A percentile compares a stretch with the other conserved stretches of the same genome.
These are phyloP conservation scores for Entonaema liquescens DNA, from an alignment of 495 filamentous ascomycete species.

Conservation along the genomic window DNA sequence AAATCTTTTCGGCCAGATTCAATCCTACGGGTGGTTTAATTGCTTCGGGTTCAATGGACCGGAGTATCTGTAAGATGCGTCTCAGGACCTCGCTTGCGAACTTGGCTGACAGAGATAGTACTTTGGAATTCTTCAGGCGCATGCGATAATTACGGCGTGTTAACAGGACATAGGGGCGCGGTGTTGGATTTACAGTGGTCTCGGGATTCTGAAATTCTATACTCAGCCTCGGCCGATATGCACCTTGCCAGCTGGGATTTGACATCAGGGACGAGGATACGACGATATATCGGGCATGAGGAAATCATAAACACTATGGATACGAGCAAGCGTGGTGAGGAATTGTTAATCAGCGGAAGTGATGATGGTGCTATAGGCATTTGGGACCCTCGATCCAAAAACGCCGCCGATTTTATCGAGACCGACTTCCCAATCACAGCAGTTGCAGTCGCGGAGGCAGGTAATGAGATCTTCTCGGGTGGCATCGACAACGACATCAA, in stretches of 20 bases:
- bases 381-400: conserved; percentile 95
- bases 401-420: conserved; percentile 84
- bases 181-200: conserved; percentile 96
- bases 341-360: conserved; percentile 84
- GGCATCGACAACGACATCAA: conserved; percentile 98
- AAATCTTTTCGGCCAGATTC: conserved; percentile 92
- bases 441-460: conserved; percentile 87
- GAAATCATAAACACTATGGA: conserved; percentile 93
- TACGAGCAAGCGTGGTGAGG: conserved; percentile 85
- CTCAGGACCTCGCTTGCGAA: not conserved
- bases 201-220: conserved; percentile 87
- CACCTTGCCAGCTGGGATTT: conserved; percentile 95
- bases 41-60: conserved; percentile 94
- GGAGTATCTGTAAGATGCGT: conserved; percentile 76
- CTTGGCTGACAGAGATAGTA: conserved; percentile 59
- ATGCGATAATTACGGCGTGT: conserved; percentile 90
- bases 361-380: conserved; percentile 95
- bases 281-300: conserved; percentile 90
- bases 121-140: conserved; percentile 92
- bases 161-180: conserved; percentile 89
- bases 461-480: conserved; percentile 94
- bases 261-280: conserved; percentile 85
- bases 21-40: conserved; percentile 87
- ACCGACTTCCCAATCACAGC: conserved; percentile 94
- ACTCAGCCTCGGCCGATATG: conserved; percentile 92